Conservation (phyloP, 2,329 filamentous ascomycete species). For the Claviceps sp. region DNA sequence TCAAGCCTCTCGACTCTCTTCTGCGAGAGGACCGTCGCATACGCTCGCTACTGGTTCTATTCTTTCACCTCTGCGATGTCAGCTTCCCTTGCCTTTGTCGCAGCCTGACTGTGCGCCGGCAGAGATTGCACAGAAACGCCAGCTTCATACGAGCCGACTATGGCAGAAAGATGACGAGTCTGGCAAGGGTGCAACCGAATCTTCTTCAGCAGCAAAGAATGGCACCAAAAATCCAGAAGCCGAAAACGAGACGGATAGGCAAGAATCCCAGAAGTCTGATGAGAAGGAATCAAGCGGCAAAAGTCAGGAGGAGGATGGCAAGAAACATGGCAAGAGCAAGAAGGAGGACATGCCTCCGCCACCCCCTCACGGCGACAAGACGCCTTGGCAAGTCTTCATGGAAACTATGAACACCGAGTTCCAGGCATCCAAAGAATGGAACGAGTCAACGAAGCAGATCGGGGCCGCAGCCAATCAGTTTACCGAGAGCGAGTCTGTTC, state of each 20-base stretch:
- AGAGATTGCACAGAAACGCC: conserved; percentile 16
- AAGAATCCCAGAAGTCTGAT: conserved; percentile 29
- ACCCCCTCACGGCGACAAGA: conserved; percentile 96
- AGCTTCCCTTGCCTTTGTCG: conserved; percentile 23
- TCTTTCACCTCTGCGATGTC: conserved; percentile 29
- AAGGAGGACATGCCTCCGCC: conserved; percentile 66
- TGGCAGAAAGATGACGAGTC: conserved; percentile 21
- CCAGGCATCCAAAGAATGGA: conserved; percentile 97
- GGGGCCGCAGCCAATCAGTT: conserved; percentile 83
- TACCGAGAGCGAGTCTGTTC: conserved; percentile 81
- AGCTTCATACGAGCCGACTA: conserved; percentile 20
- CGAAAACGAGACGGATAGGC: conserved; percentile 24
- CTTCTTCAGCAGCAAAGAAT: conserved; percentile 11
- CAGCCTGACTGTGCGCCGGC: conserved; percentile 21
- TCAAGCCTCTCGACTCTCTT: conserved; percentile 14
- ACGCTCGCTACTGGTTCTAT: conserved; percentile 15
- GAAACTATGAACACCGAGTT: conserved; percentile 93
- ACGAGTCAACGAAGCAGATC: conserved; percentile 92
- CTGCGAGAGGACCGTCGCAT: conserved; percentile 16
- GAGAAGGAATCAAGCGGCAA: conserved; percentile 30
- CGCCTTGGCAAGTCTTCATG: conserved; percentile 96
- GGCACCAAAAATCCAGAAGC: conserved; percentile 25
- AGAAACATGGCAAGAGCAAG: conserved; percentile 39
- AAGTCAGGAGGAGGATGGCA: conserved; percentile 19
- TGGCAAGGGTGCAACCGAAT: conserved; percentile 11